phyloP scores from a whole-genome alignment of 2,329 filamentous ascomycete genomes.

The Fusarium burgessii region DNA sequence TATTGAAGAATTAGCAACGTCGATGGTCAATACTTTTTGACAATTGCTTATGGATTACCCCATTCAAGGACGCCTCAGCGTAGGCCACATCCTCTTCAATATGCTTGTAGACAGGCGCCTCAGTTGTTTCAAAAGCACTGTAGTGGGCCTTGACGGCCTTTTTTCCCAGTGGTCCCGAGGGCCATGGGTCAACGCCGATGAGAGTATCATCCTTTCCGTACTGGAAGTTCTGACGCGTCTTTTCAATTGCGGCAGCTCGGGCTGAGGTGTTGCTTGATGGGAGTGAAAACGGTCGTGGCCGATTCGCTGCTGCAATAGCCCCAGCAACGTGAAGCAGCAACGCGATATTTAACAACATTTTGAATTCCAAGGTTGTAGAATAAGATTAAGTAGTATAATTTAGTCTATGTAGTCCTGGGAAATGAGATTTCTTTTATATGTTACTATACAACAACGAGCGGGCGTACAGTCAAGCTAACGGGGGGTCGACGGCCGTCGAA shows the following conservation, averaged over 20 bases:
- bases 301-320: rapidly evolving
- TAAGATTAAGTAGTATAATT: too few relatives aligned
- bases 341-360: rapidly evolving
- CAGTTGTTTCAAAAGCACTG: background rate
- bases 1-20: background rate
- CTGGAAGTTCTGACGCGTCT: background rate
- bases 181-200: background rate
- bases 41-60: rapidly evolving
- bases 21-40: rapidly evolving
- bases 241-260: background rate
- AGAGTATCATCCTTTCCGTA: background rate
- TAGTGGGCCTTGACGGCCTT: background rate
- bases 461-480: too few relatives aligned
- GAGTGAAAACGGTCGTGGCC: rapidly evolving
- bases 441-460: too few relatives aligned
- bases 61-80: background rate
- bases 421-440: too few relatives aligned
- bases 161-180: background rate
- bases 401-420: too few relatives aligned
- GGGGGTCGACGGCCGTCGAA: too few relatives aligned
- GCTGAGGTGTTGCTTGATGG: background rate
- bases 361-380: rapidly evolving
- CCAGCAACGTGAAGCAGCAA: background rate
- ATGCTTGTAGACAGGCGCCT: background rate
- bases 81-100: background rate